Conservation (phyloP, 208 protist species). For the Balamuthia mandrillaris region DNA sequence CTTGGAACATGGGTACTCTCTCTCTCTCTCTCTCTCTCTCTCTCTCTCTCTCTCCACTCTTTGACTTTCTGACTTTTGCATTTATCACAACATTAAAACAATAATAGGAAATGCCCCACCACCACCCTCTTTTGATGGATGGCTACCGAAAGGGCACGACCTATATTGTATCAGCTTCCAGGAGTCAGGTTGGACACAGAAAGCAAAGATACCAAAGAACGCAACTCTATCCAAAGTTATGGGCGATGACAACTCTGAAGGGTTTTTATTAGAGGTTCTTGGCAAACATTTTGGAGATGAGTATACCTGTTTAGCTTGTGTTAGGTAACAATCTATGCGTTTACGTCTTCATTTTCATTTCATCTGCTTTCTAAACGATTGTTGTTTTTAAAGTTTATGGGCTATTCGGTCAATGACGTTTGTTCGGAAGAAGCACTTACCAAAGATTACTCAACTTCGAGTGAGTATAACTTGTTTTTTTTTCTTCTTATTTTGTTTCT, state of each 20-base stretch:
- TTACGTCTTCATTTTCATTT: background rate
- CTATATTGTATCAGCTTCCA: slow-evolving; percentile 37
- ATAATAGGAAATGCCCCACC: slow-evolving; percentile 24
- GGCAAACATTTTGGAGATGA: background rate
- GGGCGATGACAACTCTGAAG: no score
- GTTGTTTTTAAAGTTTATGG: no score
- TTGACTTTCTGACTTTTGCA: background rate
- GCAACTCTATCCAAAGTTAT: no score
- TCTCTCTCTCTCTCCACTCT: background rate
- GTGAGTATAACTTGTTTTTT: background rate
- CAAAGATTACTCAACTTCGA: background rate
- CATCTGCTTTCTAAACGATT: no score
- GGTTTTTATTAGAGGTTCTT: slow-evolving; percentile 3
- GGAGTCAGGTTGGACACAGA: slow-evolving; percentile 17
- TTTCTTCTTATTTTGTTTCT: background rate
- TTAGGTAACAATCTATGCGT: background rate
- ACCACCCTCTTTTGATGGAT: slow-evolving; percentile 18
- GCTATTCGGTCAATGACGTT: slow-evolving; percentile 21
- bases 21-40: background rate
- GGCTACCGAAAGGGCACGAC: slow-evolving; percentile 29
- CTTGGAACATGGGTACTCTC: no score
- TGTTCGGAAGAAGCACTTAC: background rate
- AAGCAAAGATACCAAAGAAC: slow-evolving; percentile 18
- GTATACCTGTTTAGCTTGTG: background rate
- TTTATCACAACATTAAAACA: no score